Percentiles rank a stretch among this genome's conserved stretches.
phyloP scores from a whole-genome alignment of 305 asterid species.

The Fraxinus floribunda region DNA sequence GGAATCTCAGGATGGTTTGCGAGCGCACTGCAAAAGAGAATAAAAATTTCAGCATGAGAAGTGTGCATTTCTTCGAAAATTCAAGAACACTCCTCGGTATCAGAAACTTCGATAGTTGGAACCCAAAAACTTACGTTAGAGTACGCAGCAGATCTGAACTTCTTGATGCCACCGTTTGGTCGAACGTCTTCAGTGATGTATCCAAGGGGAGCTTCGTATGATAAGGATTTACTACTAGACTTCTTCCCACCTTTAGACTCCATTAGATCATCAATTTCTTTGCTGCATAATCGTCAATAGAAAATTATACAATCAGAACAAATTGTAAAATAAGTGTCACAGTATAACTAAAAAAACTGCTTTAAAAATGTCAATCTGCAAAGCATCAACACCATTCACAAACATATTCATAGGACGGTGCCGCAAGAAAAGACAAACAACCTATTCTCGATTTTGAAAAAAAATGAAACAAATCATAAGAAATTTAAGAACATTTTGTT shows the following conservation, averaged over 20 bases:
- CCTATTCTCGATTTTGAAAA: neutral
- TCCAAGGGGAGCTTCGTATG: constrained; percentile 83
- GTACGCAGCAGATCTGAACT: constrained; percentile 97
- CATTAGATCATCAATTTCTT: constrained; percentile 73
- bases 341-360: neutral
- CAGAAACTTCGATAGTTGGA: neutral
- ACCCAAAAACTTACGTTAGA: constrained; percentile 61
- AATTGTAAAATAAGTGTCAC: neutral
- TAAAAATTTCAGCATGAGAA: neutral
- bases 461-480: neutral
- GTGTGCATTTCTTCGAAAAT: neutral
- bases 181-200: constrained; percentile 89
- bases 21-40: constrained; percentile 75
- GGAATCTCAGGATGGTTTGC: constrained; percentile 93
- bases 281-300: constrained; percentile 37
- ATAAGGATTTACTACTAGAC: constrained; percentile 66
- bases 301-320: neutral
- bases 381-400: neutral
- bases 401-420: neutral
- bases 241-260: constrained; percentile 90
- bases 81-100: neutral
- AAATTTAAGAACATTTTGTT: neutral
- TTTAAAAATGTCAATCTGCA: neutral
- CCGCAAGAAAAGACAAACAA: neutral
- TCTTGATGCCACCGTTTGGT: constrained; percentile 96